Percentiles rank a stretch among this genome's conserved stretches.
Evolutionary conservation across 371 early-diverging fungal species (phyloP).

Genomic region (Rhizomucor miehei): DNA sequence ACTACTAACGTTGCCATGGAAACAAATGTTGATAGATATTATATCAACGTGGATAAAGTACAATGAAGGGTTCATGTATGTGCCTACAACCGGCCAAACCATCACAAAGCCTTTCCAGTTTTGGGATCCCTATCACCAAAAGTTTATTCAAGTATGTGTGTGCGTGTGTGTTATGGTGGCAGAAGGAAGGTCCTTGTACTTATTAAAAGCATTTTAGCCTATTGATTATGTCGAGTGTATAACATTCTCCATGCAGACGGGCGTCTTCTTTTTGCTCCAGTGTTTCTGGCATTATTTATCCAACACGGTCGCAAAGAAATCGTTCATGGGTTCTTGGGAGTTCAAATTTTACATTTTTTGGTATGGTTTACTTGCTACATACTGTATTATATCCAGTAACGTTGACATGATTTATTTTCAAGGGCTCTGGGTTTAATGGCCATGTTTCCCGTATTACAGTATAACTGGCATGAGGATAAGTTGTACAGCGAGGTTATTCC

Average conservation of each 20-base stretch:
- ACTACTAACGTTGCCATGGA: background rate
- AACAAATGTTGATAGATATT: constrained; percentile 23
- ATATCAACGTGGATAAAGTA: constrained; percentile 51
- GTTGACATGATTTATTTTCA: no score
- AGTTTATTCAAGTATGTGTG: constrained; percentile 27
- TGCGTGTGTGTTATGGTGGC: background rate
- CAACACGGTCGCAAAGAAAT: constrained; percentile 23
- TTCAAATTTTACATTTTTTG: constrained; percentile 32
- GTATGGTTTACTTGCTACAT: no score
- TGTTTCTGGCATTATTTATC: constrained; percentile 34
- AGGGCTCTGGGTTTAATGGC: constrained; percentile 42
- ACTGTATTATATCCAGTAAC: no score
- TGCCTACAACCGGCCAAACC: constrained; percentile 17
- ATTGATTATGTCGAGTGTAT: constrained; percentile 26
- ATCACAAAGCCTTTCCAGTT: constrained; percentile 30
- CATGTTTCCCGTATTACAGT: constrained; percentile 47
- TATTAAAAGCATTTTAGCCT: constrained; percentile 9
- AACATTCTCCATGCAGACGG: constrained; percentile 22
- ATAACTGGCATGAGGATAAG: constrained; percentile 25
- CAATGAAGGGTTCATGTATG: constrained; percentile 28
- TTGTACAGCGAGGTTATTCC: constrained; percentile 36
- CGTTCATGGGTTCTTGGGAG: constrained; percentile 35
- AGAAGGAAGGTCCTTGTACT: background rate
- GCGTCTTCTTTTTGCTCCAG: constrained; percentile 30
- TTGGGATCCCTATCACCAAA: constrained; percentile 36